Evolutionary conservation across 1,284 basidiomycete genomes (phyloP).

Genomic region (Rhodotorula sp.): DNA sequence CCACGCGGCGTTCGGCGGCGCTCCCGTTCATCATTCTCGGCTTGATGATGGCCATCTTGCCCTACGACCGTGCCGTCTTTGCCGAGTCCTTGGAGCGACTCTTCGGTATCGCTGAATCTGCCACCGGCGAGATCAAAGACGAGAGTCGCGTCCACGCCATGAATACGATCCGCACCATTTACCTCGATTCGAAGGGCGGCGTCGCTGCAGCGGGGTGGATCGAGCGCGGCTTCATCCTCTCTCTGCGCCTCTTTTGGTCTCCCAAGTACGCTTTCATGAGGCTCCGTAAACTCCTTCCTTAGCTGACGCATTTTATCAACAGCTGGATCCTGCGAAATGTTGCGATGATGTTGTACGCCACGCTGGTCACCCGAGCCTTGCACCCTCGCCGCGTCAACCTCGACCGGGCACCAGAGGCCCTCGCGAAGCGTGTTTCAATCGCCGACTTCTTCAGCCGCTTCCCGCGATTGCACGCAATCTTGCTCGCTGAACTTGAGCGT

Average conservation of each 20-base stretch:
- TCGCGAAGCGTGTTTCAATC: slow-evolving; percentile 24
- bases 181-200: slow-evolving; percentile 37
- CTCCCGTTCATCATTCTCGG: slow-evolving; percentile 50
- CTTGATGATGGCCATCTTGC: slow-evolving; percentile 42
- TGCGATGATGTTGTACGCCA: slow-evolving; percentile 50
- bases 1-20: slow-evolving; percentile 50
- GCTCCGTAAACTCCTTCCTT: neutral
- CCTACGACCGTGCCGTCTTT: slow-evolving; percentile 22
- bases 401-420: slow-evolving; percentile 25
- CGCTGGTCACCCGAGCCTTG: slow-evolving; percentile 48
- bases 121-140: slow-evolving; percentile 26
- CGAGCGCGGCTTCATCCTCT: slow-evolving; percentile 46
- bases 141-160: slow-evolving; percentile 46
- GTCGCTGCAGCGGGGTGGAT: slow-evolving; percentile 30
- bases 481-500: slow-evolving; percentile 30
- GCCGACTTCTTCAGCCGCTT: slow-evolving; percentile 39
- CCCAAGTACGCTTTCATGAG: slow-evolving; percentile 20
- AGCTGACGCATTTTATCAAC: neutral
- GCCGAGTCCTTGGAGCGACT: slow-evolving; percentile 24
- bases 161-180: slow-evolving; percentile 46
- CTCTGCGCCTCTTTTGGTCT: slow-evolving; percentile 48
- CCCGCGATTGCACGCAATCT: slow-evolving; percentile 24
- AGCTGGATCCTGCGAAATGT: slow-evolving; percentile 51
- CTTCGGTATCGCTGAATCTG: slow-evolving; percentile 40
- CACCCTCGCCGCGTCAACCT: slow-evolving; percentile 36